Evolutionary conservation across 192 early-diverging fungal species (phyloP), one percentile per base, ranked within the genome.

Genomic region (Coemansia aciculifera): DNA sequence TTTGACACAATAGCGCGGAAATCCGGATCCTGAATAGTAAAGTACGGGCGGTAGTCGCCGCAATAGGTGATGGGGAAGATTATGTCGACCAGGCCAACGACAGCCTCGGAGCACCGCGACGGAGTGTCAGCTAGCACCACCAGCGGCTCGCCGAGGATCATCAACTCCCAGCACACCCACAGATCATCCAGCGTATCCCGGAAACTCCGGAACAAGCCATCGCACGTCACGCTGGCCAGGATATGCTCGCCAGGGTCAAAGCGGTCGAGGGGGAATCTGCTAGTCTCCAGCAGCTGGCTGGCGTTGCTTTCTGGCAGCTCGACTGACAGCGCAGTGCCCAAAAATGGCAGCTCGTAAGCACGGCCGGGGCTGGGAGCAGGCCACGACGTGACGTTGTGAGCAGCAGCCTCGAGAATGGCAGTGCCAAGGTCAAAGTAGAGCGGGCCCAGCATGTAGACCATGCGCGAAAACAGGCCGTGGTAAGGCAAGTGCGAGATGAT

Each of bases 21-120:
- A 73, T 99, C 97, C 3, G 91, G 81, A 72, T 97, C 96, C 74
- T 97, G 95, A 64, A 99, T 94, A 3, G 97, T 99, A 72, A 99
- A 96, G 63, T 96, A 99, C 11, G 96, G 96, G 19, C 97, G 89
- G 70, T 90, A 95, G 78, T 99, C 95, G 38, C 97, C 97, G 63
- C 95, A 97, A 75, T 94, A 99, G 21, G 92, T 89, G 61, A 96
- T 93, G 86, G 97, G 97, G 66, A 94, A 96, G 39, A 98, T 92
- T 4, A 98, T 76, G 74, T 98, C 97, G 1, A 99, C 86, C 15
- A 99, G 81, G 12, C 89, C 79, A 43, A 89, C 84, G 1, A 97
- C 90, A 36, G 90, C 89, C 62, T 93, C 90, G 64, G 92, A 93
- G 78, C 93, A 95, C n/a, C 88, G 88, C 37, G 86, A 84, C 21